Base-by-base conservation (phyloP, 495 filamentous ascomycete genomes). In the Aspergillus nidulans region DNA sequence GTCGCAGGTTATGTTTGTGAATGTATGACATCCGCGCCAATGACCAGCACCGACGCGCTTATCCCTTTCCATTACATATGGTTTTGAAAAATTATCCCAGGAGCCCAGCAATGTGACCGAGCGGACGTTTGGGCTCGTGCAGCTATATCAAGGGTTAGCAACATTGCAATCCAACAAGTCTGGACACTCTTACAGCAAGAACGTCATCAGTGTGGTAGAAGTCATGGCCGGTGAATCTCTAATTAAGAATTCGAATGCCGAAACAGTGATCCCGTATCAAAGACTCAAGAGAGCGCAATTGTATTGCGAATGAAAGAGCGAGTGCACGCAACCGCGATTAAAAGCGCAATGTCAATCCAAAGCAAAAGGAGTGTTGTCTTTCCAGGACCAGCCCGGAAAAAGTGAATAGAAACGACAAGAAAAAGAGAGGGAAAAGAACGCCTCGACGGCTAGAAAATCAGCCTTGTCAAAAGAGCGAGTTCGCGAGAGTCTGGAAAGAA, bases 81-180 rank as follows among this genome's bases (percentile, higher is more conserved):
- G 69, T 60, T 77, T 82, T 24, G 77, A 73, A 71, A 96, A 96
- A 68, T 95, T 96, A 70, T 96, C 91, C 91, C 91, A 96, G 52
- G 91, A 96, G 53, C 91, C 91, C 52, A 94, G 75, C 18, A 96
- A 77, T 58, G 90, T 85, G 50, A 95, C 89, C 10, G 85, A 86
- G 42, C 80, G 77, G 47, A 85, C 78, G 40, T 84, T 82, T 49
- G 84, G 79, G 20, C 82, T 77, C 40, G 87, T 86, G 71, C 83
- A 78, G 57, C 86, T 90, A 63, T 46, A 57, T 49, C 19, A 68
- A 56, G 49, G 20, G 25, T 42, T 49, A 56, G 53, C 36, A 45
- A 18, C 24, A 43, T 44, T 32, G 38, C 32, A 25, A n/a, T 13
- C 1, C 6, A n/a, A 18, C 3, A 4, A 13, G n/a, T n/a, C 39